Evolutionary conservation across 495 filamentous ascomycete genomes (phyloP), one percentile per base, ranked within the genome.

Genomic region (Aspergillus asperescens): DNA sequence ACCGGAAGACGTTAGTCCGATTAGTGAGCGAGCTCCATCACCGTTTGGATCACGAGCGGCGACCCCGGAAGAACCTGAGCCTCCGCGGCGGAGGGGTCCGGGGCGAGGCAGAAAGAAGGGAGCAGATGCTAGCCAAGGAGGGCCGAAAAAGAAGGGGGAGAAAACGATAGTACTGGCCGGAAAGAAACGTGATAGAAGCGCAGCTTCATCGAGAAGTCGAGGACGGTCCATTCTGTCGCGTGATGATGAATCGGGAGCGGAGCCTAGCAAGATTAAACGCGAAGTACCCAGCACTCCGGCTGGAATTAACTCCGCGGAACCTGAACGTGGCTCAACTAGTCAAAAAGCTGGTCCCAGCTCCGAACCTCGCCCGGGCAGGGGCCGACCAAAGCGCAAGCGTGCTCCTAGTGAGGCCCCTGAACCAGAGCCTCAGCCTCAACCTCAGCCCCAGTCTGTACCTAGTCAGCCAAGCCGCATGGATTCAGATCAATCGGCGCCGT

Each of bases 271-370:
- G 34, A 76, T 90, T 53, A 91, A 91, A 68, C 74, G 79, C 40
- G 88, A 93, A 64, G 81, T 78, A 28, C 68, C 74, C 4, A 75
- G 68, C 16, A 86, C 83, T 1, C 83, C 86, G 10, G 65, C 70
- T 29, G 61, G 68, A 22, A 57, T 68, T 5, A 66, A 66, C 6
- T 63, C 61, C 38, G 57, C 39, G 34, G 65, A 62, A 72, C 58
- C 48, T 72, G 72, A 66, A 63, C 75, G 55, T 72, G 77, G 56
- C 55, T 70, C 48, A 66, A 75, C 46, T 66, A 81, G 61, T 68
- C 80, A 27, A 66, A 81, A 37, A 71, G 79, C 58, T n/a, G n/a
- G n/a, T 66, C 62, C 52, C 53, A 40, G 52, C 13, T 40, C 55
- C 13, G 72, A 70, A 38, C 64, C 62, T n/a, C 61, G 59, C 16